These are phyloP conservation scores for Mimosa bimucronata DNA, from an alignment of 306 rosid genomes.

Conservation along the genomic window DNA sequence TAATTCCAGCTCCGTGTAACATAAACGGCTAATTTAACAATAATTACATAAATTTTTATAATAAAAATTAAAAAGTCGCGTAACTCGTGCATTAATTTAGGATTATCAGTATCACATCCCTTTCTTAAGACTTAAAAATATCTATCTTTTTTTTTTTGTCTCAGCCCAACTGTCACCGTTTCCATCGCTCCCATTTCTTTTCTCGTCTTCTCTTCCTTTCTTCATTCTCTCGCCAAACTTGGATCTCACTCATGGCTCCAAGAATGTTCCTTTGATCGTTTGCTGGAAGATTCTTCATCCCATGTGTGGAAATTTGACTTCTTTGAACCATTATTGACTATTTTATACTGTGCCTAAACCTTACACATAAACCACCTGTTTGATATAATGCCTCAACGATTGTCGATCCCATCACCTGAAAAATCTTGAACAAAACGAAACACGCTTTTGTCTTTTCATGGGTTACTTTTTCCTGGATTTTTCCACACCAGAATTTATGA, in stretches of 20 bases:
- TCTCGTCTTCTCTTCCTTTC: no score
- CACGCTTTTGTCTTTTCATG: slow-evolving; percentile 41
- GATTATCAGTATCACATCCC: background rate
- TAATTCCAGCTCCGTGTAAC: no score
- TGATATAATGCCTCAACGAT: background rate
- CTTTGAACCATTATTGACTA: background rate
- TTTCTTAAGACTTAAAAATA: no score
- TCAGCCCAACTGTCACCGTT: background rate
- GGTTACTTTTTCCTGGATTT: background rate
- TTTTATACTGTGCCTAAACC: background rate
- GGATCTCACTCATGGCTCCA: background rate
- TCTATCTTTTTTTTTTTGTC: background rate
- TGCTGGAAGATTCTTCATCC: background rate
- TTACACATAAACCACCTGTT: background rate
- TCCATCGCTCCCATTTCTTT: background rate
- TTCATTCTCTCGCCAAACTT: background rate
- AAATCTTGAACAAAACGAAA: slow-evolving; percentile 23
- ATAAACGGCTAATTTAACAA: no score
- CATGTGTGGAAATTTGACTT: slow-evolving; percentile 4
- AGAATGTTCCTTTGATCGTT: background rate
- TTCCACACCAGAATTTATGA: background rate
- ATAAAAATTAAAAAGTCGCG: no score
- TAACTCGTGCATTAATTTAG: background rate
- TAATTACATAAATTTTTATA: no score
- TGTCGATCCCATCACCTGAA: background rate